Conservation (phyloP, 768 basidiomycete genomes). For the Flagelloscypha sp. region DNA sequence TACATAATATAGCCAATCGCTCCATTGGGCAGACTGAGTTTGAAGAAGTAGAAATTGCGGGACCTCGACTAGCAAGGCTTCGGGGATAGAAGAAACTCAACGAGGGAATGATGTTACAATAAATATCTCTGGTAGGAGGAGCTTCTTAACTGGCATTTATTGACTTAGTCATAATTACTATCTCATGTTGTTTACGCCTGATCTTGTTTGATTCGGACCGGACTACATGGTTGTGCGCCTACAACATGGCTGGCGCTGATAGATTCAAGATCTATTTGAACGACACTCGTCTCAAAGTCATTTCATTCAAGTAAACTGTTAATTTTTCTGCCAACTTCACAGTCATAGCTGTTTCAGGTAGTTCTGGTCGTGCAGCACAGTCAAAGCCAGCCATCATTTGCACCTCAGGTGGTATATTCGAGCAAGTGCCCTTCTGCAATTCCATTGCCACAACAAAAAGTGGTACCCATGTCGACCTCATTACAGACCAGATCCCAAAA, state of each 20-base stretch:
- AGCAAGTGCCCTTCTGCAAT: conserved; percentile 96
- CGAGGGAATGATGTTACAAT: too few relatives aligned
- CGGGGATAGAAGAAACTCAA: too few relatives aligned
- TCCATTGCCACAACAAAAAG: conserved; percentile 96
- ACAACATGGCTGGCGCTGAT: conserved; percentile 94
- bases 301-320: conserved; percentile 95
- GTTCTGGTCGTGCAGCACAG: conserved; percentile 72
- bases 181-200: too few relatives aligned
- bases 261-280: conserved; percentile 91
- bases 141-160: too few relatives aligned
- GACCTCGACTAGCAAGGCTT: too few relatives aligned
- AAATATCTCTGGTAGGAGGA: too few relatives aligned
- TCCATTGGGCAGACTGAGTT: too few relatives aligned
- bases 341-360: conserved; percentile 57
- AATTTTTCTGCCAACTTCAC: conserved; percentile 84
- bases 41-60: too few relatives aligned
- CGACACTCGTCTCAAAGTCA: conserved; percentile 85
- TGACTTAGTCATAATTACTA: too few relatives aligned
- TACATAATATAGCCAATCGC: too few relatives aligned
- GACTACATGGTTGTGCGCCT: too few relatives aligned
- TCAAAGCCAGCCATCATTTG: conserved; percentile 73
- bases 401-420: conserved; percentile 85
- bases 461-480: conserved; percentile 81
- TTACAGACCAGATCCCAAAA: conserved; percentile 88
- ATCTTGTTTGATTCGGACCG: too few relatives aligned